These are phyloP conservation scores for Talaromyces liani DNA, from an alignment of 495 filamentous ascomycete genomes.

Conservation along the genomic window DNA sequence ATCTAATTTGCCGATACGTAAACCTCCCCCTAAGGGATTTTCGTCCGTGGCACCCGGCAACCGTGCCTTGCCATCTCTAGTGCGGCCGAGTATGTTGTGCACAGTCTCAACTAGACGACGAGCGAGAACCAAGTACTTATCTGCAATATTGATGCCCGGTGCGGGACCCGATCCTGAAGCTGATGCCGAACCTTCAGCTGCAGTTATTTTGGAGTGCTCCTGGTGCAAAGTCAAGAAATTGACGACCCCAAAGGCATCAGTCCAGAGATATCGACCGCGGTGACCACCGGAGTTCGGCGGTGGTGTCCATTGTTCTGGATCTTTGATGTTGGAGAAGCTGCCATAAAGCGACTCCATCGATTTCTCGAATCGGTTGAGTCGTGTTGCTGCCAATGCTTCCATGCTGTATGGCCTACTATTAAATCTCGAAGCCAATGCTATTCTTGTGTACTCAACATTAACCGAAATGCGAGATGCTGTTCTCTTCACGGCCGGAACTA, in stretches of 20 bases:
- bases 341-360: constrained; percentile 37
- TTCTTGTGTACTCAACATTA: background rate
- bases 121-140: constrained; percentile 47
- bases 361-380: constrained; percentile 27
- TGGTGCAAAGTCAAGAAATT: constrained; percentile 56
- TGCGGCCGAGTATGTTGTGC: constrained; percentile 49
- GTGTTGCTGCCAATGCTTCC: background rate
- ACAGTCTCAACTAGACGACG: constrained; percentile 43
- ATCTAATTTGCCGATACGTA: constrained; percentile 55
- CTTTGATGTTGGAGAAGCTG: constrained; percentile 21
- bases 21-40: constrained; percentile 50
- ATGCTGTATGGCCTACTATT: background rate
- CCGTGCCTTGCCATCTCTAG: constrained; percentile 39
- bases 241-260: constrained; percentile 61
- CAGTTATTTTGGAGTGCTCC: constrained; percentile 25
- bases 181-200: constrained; percentile 7
- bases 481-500: background rate
- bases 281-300: constrained; percentile 51
- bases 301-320: constrained; percentile 31
- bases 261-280: constrained; percentile 61
- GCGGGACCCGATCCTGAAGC: background rate
- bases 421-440: background rate
- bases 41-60: constrained; percentile 47
- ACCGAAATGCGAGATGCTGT: background rate
- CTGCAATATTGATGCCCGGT: constrained; percentile 14